Percentiles rank a stretch among this genome's conserved stretches.
Conservation (phyloP, 495 filamentous ascomycete species). For the Penicillium coprophilum region DNA sequence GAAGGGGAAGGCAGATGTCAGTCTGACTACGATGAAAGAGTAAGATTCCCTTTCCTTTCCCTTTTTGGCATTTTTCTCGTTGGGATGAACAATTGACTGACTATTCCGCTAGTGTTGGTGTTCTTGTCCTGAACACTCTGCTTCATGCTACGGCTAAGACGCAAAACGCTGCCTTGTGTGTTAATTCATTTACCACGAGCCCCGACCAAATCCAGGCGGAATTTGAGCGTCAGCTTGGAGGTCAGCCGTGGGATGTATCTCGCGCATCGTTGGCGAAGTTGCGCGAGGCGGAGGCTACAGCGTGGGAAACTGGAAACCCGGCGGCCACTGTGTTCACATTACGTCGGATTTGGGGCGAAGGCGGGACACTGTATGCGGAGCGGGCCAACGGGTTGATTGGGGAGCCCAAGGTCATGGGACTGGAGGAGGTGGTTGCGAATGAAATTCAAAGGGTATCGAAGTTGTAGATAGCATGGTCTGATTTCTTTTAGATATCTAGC, state of each 20-base stretch:
- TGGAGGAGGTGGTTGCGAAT: conserved; percentile 43
- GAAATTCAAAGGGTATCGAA: conserved; percentile 26
- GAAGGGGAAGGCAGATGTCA: conserved; percentile 52
- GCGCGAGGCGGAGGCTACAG: conserved; percentile 51
- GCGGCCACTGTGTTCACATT: conserved; percentile 57
- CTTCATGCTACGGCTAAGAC: conserved; percentile 50
- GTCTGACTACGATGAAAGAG: conserved; percentile 68
- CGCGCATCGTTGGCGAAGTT: conserved; percentile 54
- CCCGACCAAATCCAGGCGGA: conserved; percentile 61
- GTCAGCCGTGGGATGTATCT: conserved; percentile 49
- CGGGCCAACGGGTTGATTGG: conserved; percentile 62
- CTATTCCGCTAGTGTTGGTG: conserved; percentile 55
- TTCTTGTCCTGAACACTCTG: conserved; percentile 59
- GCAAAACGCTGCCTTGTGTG: conserved; percentile 56
- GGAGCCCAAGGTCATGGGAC: conserved; percentile 44
- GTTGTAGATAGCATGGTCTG: conserved; percentile 8
- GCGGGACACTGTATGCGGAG: conserved; percentile 66
- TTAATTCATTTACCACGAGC: conserved; percentile 69
- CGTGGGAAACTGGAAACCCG: conserved; percentile 55
- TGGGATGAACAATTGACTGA: conserved; percentile 5
- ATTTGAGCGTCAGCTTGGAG: conserved; percentile 63
- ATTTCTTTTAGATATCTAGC: neutral
- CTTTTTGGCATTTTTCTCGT: neutral
- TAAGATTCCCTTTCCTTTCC: conserved; percentile 37
- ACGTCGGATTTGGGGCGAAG: conserved; percentile 68